These are phyloP conservation scores for Chlorophyllum brunneum DNA, from an alignment of 768 basidiomycete species.

Conservation along the genomic window DNA sequence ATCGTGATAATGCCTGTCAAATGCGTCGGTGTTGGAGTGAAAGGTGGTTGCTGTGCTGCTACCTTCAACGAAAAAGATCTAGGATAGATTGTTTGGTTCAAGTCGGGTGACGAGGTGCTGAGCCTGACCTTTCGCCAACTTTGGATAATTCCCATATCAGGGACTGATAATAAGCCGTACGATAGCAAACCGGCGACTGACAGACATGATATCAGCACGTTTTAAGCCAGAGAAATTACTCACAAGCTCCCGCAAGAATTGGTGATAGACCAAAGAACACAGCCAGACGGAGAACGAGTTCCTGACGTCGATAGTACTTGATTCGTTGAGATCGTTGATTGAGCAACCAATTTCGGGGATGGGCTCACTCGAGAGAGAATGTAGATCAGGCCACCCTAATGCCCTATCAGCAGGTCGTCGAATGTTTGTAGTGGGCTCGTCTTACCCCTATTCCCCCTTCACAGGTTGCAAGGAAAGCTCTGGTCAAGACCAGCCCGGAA, in stretches of 20 bases:
- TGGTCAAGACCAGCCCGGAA: constrained; percentile 29
- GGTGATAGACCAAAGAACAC: constrained; percentile 32
- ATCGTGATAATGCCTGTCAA: constrained; percentile 25
- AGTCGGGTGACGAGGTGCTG: too few relatives aligned
- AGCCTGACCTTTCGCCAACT: constrained; percentile 31
- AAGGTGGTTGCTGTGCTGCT: neutral
- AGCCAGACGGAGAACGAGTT: constrained; percentile 31
- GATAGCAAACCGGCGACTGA: constrained; percentile 35
- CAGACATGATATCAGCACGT: neutral
- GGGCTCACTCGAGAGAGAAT: constrained; percentile 31
- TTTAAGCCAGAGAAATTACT: constrained; percentile 8
- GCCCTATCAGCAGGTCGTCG: neutral
- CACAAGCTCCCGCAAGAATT: constrained; percentile 32
- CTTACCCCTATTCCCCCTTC: constrained; percentile 40
- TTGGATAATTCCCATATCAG: constrained; percentile 26
- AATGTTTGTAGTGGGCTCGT: neutral
- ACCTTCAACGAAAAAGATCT: constrained; percentile 44
- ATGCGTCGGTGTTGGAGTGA: neutral
- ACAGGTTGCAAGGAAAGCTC: constrained; percentile 38
- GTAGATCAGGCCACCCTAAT: constrained; percentile 36
- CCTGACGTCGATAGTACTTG: constrained; percentile 32
- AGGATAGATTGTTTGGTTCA: neutral
- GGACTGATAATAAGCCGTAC: constrained; percentile 28
- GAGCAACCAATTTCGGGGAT: too few relatives aligned
- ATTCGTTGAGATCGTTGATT: neutral